A percentile compares a stretch with the other conserved stretches of the same genome.
Evolutionary conservation across 257 asterid species (phyloP).

Genomic region (Eustoma russellianum): DNA sequence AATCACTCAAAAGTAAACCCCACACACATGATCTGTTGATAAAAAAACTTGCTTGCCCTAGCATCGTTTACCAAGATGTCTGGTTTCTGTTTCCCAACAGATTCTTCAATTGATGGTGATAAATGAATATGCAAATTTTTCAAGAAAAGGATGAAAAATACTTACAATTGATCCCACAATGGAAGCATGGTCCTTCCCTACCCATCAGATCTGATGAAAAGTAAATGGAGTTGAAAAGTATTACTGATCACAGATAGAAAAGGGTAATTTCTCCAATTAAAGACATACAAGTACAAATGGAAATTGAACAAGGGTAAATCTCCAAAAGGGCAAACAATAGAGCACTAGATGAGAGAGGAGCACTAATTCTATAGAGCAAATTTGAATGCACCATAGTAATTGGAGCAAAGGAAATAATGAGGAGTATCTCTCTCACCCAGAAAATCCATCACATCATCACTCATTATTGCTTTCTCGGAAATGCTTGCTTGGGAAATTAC

Average conservation of each 20-base stretch:
- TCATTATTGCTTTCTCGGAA: neutral
- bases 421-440: neutral
- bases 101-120: too few relatives aligned
- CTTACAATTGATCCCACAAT: constrained; percentile 20
- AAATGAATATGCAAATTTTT: neutral
- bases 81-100: too few relatives aligned
- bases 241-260: neutral
- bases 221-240: neutral
- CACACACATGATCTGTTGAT: too few relatives aligned
- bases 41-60: too few relatives aligned
- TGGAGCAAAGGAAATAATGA: neutral
- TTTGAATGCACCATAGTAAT: too few relatives aligned
- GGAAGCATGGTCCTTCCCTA: constrained; percentile 20
- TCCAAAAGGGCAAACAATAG: too few relatives aligned
- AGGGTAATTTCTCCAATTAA: neutral
- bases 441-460: neutral
- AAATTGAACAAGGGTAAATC: neutral
- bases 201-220: constrained; percentile 7
- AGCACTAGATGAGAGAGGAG: too few relatives aligned
- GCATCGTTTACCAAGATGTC: too few relatives aligned
- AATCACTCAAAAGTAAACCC: too few relatives aligned
- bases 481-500: too few relatives aligned
- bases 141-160: neutral
- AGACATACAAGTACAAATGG: neutral
- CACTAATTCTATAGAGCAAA: too few relatives aligned